A percentile compares a stretch with the other conserved stretches of the same genome.
phyloP scores from a whole-genome alignment of 345 rosid genomes.

The Mallotus nudiflorus region DNA sequence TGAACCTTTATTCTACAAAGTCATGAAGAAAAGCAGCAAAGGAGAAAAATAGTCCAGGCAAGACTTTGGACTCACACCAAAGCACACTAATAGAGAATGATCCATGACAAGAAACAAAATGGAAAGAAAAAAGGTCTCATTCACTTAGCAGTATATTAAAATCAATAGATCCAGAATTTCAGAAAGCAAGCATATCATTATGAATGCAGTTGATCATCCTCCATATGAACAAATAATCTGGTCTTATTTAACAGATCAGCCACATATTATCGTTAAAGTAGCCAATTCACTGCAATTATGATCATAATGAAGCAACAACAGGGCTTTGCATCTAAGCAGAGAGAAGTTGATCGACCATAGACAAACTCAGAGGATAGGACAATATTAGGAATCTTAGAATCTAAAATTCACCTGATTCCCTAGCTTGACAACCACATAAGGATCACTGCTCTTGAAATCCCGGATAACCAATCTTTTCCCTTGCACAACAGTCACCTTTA shows the following conservation, averaged over 20 bases:
- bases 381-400: neutral
- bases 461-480: conserved; percentile 81
- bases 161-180: neutral
- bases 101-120: neutral
- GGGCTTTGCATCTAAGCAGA: too few species aligned
- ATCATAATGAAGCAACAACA: neutral
- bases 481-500: conserved; percentile 72
- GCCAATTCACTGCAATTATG: neutral
- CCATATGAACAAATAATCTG: neutral
- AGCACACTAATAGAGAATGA: neutral
- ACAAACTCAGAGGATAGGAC: neutral
- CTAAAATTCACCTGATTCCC: conserved; percentile 60
- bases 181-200: neutral
- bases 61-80: neutral
- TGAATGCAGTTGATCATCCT: neutral
- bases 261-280: neutral
- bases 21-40: neutral
- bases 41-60: neutral
- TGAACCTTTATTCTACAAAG: neutral
- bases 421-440: conserved; percentile 85
- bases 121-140: too few species aligned
- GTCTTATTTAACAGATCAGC: neutral
- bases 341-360: too few species aligned
- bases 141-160: neutral
- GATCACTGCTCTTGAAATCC: conserved; percentile 97